Evolutionary conservation across 306 rosid species (phyloP), one percentile per base, ranked within the genome.

Genomic region (Cicer chorassanicum): DNA sequence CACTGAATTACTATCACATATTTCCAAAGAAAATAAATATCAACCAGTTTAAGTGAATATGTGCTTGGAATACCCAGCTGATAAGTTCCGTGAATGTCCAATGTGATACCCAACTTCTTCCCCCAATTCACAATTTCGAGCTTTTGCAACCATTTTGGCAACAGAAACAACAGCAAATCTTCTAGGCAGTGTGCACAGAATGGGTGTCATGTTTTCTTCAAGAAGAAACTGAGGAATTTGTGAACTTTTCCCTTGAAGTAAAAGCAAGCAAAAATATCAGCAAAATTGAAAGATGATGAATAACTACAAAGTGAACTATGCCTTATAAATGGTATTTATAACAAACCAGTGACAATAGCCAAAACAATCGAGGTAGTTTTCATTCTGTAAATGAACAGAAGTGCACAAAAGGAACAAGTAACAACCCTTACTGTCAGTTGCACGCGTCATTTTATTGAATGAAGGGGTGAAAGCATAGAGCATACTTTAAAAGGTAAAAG

Each of bases 141-240:
- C 89, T 75, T 83, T 81, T 7, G 98, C 95, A 70, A 93, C 96
- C 89, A 88, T 89, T 82, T 93, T 86, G 38, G 98, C 95, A 53
- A 93, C 89, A 65, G 98, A 85, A 46, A 93, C 90, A 6, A 93
- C 98, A 15, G 98, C 96, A 74, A 93, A 90, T 77, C 98, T 89
- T 88, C 98, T 86, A 54, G 98, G 98, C 80, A 90, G 93, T 9
- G 98, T 90, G 74, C 96, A 90, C 50, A 93, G 56, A 68, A 93
- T 87, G 15, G 93, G 98, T 62, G 82, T 86, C 87, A 89, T 56
- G 84, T 83, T 86, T 83, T 83, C 98, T 24, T 89, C 93, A 71
- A 90, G 81, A 68, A 93, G 94, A 87, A 90, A 93, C 84, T 90
- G 98, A 15, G 98, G 98, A 83, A 93, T 81, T 81, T 90, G 98